These are phyloP conservation scores for Cyberlindnera nakhonratchasimensis DNA, from an alignment of 805 yeast genomes.

Conservation along the genomic window DNA sequence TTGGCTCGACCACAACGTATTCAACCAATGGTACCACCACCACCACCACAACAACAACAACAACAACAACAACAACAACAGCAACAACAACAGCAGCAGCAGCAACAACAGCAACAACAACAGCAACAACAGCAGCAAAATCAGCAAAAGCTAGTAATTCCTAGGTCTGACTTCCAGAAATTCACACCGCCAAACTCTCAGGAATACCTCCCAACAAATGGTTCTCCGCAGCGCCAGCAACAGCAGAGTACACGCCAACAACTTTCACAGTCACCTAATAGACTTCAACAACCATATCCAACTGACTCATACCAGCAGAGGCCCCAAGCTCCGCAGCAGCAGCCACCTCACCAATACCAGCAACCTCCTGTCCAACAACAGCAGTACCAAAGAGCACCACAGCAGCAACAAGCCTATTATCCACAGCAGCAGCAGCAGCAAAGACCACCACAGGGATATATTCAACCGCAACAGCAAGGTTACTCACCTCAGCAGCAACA, in stretches of 20 bases:
- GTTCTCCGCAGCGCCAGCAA: slow-evolving; percentile 4
- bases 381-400: slow-evolving; percentile 6
- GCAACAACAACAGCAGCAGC: slow-evolving; percentile 8
- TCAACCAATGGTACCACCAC: neutral
- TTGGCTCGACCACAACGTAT: slow-evolving; percentile 5
- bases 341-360: slow-evolving; percentile 7
- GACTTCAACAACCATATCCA: slow-evolving; percentile 6
- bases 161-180: slow-evolving; percentile 26
- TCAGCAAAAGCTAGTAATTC: slow-evolving; percentile 16
- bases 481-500: slow-evolving; percentile 9
- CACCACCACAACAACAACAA: neutral
- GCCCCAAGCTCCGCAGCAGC: slow-evolving; percentile 2
- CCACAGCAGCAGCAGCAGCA: slow-evolving; percentile 12
- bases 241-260: slow-evolving; percentile 11
- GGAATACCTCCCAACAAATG: slow-evolving; percentile 14
- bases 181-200: slow-evolving; percentile 21
- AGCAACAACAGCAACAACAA: neutral
- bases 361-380: slow-evolving; percentile 6
- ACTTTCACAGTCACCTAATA: slow-evolving; percentile 3
- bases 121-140: slow-evolving; percentile 2
- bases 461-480: neutral
- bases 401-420: slow-evolving; percentile 2
- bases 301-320: slow-evolving; percentile 7
- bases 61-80: neutral
- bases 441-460: neutral